These are phyloP conservation scores for Magnaporthiopsis poae DNA, from an alignment of 2,329 filamentous ascomycete species.

Conservation along the genomic window DNA sequence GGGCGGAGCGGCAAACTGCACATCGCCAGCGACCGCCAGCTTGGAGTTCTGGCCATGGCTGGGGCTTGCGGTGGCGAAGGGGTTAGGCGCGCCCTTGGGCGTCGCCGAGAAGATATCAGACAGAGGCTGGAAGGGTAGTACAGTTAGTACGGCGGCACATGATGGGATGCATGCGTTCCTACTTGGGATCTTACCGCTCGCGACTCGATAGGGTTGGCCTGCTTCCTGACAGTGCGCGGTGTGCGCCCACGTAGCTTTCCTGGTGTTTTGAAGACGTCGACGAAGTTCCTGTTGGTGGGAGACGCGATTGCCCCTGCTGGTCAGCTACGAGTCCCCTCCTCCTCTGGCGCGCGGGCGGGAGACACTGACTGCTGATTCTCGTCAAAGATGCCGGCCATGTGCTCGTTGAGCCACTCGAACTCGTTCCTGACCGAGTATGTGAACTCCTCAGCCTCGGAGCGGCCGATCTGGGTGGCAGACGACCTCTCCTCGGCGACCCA, in stretches of 20 bases:
- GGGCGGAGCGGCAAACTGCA: constrained; percentile 18
- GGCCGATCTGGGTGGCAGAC: constrained; percentile 63
- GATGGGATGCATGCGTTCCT: not conserved
- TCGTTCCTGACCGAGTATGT: constrained; percentile 86
- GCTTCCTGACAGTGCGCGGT: constrained; percentile 58
- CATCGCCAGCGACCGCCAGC: constrained; percentile 50
- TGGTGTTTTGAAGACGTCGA: constrained; percentile 92
- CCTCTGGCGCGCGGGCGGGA: not conserved
- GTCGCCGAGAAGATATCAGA: constrained; percentile 50
- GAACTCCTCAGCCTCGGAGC: constrained; percentile 85
- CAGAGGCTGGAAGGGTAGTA: constrained; percentile 37
- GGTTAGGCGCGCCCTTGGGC: constrained; percentile 43
- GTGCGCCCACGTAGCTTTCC: constrained; percentile 76
- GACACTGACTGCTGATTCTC: constrained; percentile 69
- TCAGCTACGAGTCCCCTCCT: not conserved
- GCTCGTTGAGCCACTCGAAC: constrained; percentile 95
- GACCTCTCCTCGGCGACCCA: constrained; percentile 82
- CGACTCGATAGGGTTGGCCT: constrained; percentile 39
- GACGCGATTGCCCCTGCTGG: not conserved
- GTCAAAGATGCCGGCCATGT: constrained; percentile 90
- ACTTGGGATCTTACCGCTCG: constrained; percentile 47
- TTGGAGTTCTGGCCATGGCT: constrained; percentile 45
- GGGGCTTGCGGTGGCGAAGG: constrained; percentile 39
- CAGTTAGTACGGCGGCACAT: constrained; percentile 17
- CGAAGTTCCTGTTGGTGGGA: constrained; percentile 57